Base-by-base conservation (phyloP, 1,139 yeast genomes). In the Magnusiomyces fungicola region DNA sequence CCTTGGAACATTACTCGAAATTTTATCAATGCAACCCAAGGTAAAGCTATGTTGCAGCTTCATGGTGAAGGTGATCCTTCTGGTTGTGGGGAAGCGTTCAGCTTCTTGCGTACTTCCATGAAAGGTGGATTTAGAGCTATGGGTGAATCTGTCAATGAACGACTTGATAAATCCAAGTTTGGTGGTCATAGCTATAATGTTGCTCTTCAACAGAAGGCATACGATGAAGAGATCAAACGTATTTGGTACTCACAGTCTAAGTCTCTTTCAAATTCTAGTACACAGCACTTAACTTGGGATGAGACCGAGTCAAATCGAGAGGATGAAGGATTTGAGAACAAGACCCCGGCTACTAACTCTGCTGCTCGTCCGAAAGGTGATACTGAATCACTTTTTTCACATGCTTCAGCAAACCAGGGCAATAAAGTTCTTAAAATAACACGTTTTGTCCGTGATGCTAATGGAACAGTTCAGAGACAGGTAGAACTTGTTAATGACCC, bases 21-120 rank as follows among this genome's bases (percentile, higher is more conserved):
- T 65, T 94, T 94, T 61, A 80, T 90, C 53, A 85, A 82, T 63
- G 95, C 98, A 5, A 90, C 96, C 32, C 97, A 90, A 63, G 94
- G 97, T 50, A 90, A 95, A 61, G 94, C 97, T 1, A 92, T 92
- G 97, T 74, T 94, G 44, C 97, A 90, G 62, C 77, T 94, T 38
- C 89, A 88, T 62, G 97, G 97, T n/a, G 94, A 84, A 53, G 98
- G 97, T 47, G 98, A 92, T 65, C 96, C 96, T 2, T 82, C 96
- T 0, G 96, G 96, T 32, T 80, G 86, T 55, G 95, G 96, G 0
- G 84, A 87, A 55, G 96, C 94, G 0, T 85, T 85, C 58, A 87
- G 96, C n/a, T 85, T 90, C 59, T 73, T 90, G 57, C 77, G 90
- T 55, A 87, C 96, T 0, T 87, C 97, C 0, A 95, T 92, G 85